Percentiles rank a stretch among this genome's conserved stretches.
phyloP scores from a whole-genome alignment of 139 green algal genomes.

The Mesotaenium endlicherianum region DNA sequence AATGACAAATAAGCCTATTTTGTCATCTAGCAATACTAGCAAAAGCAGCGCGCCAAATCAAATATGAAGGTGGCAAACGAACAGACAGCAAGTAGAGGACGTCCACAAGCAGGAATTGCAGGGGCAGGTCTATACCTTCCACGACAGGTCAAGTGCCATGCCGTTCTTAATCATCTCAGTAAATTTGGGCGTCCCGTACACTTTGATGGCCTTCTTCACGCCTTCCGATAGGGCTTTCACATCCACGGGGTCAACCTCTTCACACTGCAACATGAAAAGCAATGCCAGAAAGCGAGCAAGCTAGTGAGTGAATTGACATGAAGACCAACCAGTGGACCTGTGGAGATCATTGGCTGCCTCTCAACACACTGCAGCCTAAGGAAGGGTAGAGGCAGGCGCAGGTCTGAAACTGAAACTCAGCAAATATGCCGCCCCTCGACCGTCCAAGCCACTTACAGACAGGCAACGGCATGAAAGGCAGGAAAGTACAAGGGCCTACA shows the following conservation, averaged over 20 bases:
- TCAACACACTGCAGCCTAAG: no score
- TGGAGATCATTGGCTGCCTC: no score
- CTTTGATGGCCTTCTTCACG: constrained; percentile 50
- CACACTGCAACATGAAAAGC: constrained; percentile 59
- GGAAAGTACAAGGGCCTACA: no score
- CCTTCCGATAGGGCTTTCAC: constrained; percentile 64
- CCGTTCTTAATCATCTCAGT: constrained; percentile 79
- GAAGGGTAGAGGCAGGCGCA: no score
- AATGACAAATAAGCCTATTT: background rate
- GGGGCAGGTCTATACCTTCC: constrained; percentile 64
- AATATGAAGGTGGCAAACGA: background rate
- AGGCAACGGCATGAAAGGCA: no score
- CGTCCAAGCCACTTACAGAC: no score
- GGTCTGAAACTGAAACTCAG: no score
- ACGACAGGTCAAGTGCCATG: constrained; percentile 94
- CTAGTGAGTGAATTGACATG: no score
- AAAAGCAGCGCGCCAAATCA: no score
- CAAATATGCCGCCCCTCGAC: no score
- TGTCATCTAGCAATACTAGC: background rate
- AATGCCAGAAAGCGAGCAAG: no score
- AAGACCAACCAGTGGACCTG: no score
- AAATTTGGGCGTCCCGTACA: constrained; percentile 76
- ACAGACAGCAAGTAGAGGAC: background rate
- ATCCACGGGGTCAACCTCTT: constrained; percentile 74
- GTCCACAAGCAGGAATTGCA: background rate